Base-by-base conservation (phyloP, 2,329 filamentous ascomycete genomes). In the Hypoxylon sp. region DNA sequence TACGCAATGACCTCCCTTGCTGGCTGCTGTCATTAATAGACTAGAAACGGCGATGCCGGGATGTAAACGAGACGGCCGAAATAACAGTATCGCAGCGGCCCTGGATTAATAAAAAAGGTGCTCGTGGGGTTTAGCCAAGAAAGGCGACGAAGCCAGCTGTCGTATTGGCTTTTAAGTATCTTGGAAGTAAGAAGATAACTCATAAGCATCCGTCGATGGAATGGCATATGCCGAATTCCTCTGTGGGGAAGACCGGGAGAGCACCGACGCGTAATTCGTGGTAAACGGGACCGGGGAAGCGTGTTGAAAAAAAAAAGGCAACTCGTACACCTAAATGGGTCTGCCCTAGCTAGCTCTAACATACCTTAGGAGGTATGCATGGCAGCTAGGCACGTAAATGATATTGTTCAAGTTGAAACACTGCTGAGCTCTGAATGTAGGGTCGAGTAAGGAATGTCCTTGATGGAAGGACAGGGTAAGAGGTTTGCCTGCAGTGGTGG, bases 291-390 rank as follows among this genome's bases (percentile, higher is more conserved):
- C 53, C 31, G 27, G 37, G 42, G 50, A 44, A 51, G 31, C 13
- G 48, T 57, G 53, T 10, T 42, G 11, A 6, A 4, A 5, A 57
- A 2, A 4, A 57, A 17, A 57, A 65, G 14, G 35, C 20, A 64
- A 25, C 6, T 17, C 37, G 17, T 37, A 64, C 56, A 64, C 61
- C 65, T 68, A 64, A 64, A 68, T 64, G 49, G 35, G 61, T 35
- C 55, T 44, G 53, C 40, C n/a, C 35, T 31, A 31, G 14, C 33
- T 35, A 59, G 33, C 6, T 37, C 31, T 49, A 7, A n/a, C 22
- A 31, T 57, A 37, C 33, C 33, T 35, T 10, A 50, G 17, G 11
- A n/a, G 17, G 44, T 33, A 27, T 1, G 6, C 13, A 8, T 27
- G 44, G 31, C 7, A 55, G 10, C 14, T 40, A 30, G 27, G 20